Evolutionary conservation across 768 basidiomycete genomes (phyloP).

Genomic region (Suillus subaureus): DNA sequence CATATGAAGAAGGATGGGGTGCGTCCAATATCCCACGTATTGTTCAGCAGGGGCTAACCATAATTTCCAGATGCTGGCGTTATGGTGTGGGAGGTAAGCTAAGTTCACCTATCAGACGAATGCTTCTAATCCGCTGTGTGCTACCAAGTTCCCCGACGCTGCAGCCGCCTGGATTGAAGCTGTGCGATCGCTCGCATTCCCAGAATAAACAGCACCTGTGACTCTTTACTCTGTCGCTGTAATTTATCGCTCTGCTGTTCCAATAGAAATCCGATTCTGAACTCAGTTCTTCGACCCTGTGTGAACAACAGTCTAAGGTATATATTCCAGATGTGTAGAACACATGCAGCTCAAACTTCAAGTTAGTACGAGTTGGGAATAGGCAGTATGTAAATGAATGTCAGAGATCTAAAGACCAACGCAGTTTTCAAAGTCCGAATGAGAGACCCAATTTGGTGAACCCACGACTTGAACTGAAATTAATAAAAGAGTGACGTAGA

Average conservation of each 20-base stretch:
- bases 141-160: slow-evolving; percentile 42
- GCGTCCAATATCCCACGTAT: slow-evolving; percentile 27
- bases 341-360: too few relatives aligned
- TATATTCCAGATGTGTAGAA: not conserved
- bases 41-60: not conserved
- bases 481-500: not conserved
- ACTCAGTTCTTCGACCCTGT: not conserved
- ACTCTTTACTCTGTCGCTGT: not conserved
- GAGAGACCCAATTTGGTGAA: not conserved
- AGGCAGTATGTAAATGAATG: not conserved
- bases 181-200: slow-evolving; percentile 40
- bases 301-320: not conserved
- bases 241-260: not conserved
- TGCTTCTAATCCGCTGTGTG: not conserved
- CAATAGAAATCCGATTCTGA: not conserved
- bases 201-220: slow-evolving; percentile 25
- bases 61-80: slow-evolving; percentile 14
- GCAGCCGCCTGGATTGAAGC: slow-evolving; percentile 42
- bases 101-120: not conserved
- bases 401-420: not conserved
- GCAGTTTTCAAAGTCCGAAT: not conserved
- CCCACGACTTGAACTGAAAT: not conserved
- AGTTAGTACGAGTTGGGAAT: not conserved
- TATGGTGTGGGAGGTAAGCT: slow-evolving; percentile 28
- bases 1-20: slow-evolving; percentile 68